phyloP scores from a whole-genome alignment of 2,329 filamentous ascomycete genomes.

The Peltaster fructicola region DNA sequence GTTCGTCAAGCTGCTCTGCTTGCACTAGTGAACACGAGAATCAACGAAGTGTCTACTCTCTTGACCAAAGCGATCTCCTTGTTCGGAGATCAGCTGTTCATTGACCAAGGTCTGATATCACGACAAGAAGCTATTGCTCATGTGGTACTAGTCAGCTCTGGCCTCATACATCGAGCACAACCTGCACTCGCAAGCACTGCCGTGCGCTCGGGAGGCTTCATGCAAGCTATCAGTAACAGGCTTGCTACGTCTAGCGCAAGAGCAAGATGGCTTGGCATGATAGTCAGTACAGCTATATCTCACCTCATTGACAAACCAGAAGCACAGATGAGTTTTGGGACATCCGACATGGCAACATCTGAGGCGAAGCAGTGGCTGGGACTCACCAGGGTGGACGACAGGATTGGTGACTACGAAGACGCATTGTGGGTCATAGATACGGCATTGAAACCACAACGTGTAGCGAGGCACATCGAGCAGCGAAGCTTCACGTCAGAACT shows the following conservation, averaged over 20 bases:
- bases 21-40: conserved; percentile 7
- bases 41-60: conserved; percentile 30
- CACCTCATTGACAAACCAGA: conserved; percentile 47
- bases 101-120: conserved; percentile 65
- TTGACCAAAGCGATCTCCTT: conserved; percentile 52
- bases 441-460: no score
- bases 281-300: conserved; percentile 59
- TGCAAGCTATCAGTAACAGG: conserved; percentile 69
- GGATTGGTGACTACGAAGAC: conserved; percentile 38
- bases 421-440: no score
- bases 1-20: conserved; percentile 14
- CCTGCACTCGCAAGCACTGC: conserved; percentile 50
- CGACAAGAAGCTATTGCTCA: conserved; percentile 83
- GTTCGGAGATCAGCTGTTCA: conserved; percentile 75
- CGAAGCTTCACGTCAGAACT: no score
- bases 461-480: conserved; percentile 1
- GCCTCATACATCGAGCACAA: conserved; percentile 51
- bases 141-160: conserved; percentile 56
- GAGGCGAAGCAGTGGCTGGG: conserved; percentile 62
- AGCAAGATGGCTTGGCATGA: conserved; percentile 72
- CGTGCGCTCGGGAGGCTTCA: conserved; percentile 53
- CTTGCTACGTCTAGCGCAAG: conserved; percentile 58
- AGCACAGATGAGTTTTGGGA: conserved; percentile 63
- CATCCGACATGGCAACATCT: conserved; percentile 55
- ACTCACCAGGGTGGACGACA: conserved; percentile 46